Evolutionary conservation across 495 filamentous ascomycete species (phyloP).

Genomic region (Annulohypoxylon bovei): DNA sequence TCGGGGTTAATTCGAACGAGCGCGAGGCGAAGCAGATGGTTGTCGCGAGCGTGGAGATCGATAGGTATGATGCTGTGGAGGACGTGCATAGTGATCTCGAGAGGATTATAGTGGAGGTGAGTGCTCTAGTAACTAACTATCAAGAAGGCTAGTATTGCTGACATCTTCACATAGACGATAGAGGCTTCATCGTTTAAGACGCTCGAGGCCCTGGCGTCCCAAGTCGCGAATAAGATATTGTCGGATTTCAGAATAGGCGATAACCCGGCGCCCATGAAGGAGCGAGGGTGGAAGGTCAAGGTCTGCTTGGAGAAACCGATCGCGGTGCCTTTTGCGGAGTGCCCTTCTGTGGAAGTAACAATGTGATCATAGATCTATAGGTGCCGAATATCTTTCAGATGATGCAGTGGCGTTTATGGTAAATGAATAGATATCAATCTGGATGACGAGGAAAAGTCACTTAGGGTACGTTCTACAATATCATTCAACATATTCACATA

Average conservation of each 20-base stretch:
- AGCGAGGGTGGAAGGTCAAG: conserved; percentile 55
- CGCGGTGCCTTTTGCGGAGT: conserved; percentile 67
- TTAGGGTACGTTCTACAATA: neutral
- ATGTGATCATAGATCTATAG: conserved; percentile 24
- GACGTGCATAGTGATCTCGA: conserved; percentile 63
- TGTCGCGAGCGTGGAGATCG: conserved; percentile 63
- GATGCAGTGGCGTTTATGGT: neutral
- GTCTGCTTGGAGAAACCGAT: conserved; percentile 67
- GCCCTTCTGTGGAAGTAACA: conserved; percentile 62
- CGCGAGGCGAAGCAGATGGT: conserved; percentile 66
- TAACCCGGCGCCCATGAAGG: conserved; percentile 37
- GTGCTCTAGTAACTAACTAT: conserved; percentile 14
- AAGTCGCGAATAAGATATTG: conserved; percentile 55
- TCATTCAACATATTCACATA: neutral
- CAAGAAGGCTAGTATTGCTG: conserved; percentile 4
- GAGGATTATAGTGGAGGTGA: conserved; percentile 60
- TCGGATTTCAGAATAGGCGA: conserved; percentile 41
- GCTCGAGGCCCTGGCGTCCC: conserved; percentile 66
- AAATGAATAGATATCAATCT: neutral
- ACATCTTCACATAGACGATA: conserved; percentile 53
- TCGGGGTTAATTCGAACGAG: conserved; percentile 71
- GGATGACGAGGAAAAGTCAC: neutral
- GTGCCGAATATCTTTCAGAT: neutral
- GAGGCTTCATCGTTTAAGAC: conserved; percentile 69
- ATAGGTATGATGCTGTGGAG: conserved; percentile 47